phyloP scores from a whole-genome alignment of 768 basidiomycete genomes.

The Russula virescens region DNA sequence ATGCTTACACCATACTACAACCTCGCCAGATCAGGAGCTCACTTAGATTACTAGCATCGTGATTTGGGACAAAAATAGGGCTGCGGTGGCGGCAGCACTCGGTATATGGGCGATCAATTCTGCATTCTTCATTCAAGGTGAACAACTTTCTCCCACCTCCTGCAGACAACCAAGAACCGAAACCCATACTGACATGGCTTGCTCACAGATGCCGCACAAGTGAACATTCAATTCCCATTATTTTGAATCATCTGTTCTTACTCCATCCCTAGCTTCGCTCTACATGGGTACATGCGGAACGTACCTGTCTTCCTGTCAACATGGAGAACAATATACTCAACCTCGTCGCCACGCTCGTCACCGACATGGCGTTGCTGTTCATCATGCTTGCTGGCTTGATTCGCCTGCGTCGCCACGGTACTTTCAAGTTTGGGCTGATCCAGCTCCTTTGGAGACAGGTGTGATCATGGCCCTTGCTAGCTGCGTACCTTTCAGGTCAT shows the following conservation, averaged over 20 bases:
- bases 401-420: background rate
- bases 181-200: background rate
- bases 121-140: background rate
- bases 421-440: background rate
- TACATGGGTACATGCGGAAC: background rate
- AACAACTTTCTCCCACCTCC: no score
- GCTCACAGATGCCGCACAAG: background rate
- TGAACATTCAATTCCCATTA: background rate
- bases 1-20: no score
- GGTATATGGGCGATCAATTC: background rate
- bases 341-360: background rate
- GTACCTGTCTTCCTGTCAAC: background rate
- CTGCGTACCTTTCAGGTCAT: background rate
- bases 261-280: background rate
- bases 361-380: background rate
- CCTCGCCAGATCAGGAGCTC: background rate
- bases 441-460: constrained; percentile 9
- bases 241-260: background rate
- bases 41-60: background rate
- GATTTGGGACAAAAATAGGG: background rate
- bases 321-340: background rate
- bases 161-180: background rate
- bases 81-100: background rate
- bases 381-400: background rate
- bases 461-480: background rate